These are phyloP conservation scores for Xylariaceae sp. DNA, from an alignment of 2,329 filamentous ascomycete genomes.

Conservation along the genomic window DNA sequence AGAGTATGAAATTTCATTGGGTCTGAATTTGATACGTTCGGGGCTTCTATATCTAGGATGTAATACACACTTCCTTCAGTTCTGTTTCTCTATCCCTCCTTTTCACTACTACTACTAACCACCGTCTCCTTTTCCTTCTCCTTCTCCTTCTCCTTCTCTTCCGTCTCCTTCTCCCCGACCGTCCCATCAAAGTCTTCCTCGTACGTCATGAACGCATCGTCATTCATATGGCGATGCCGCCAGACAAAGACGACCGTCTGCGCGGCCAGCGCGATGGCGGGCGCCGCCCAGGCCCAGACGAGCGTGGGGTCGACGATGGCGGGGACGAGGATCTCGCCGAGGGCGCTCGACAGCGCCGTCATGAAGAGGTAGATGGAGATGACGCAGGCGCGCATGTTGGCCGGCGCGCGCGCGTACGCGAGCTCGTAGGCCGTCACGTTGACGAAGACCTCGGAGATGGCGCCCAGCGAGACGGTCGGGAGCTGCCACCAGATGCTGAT, in stretches of 20 bases:
- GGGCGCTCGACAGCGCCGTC: conserved; percentile 50
- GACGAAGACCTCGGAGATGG: conserved; percentile 51
- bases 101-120: not conserved
- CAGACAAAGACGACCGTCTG: conserved; percentile 45
- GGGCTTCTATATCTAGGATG: no score
- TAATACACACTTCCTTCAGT: no score
- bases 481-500: conserved; percentile 50
- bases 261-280: conserved; percentile 42
- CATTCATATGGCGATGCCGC: conserved; percentile 41
- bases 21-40: no score
- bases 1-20: no score
- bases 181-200: conserved; percentile 24
- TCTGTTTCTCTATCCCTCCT: not conserved
- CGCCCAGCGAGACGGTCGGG: conserved; percentile 46
- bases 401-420: conserved; percentile 62
- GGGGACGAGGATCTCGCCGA: conserved; percentile 40
- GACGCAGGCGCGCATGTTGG: conserved; percentile 57
- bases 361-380: conserved; percentile 53
- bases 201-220: conserved; percentile 41
- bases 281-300: conserved; percentile 34
- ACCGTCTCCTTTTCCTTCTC: conserved; percentile 12
- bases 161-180: conserved; percentile 8
- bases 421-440: conserved; percentile 62
- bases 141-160: conserved; percentile 2
- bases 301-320: conserved; percentile 39